Conservation (phyloP, 2,329 filamentous ascomycete species). For the Talaromyces marneffei region DNA sequence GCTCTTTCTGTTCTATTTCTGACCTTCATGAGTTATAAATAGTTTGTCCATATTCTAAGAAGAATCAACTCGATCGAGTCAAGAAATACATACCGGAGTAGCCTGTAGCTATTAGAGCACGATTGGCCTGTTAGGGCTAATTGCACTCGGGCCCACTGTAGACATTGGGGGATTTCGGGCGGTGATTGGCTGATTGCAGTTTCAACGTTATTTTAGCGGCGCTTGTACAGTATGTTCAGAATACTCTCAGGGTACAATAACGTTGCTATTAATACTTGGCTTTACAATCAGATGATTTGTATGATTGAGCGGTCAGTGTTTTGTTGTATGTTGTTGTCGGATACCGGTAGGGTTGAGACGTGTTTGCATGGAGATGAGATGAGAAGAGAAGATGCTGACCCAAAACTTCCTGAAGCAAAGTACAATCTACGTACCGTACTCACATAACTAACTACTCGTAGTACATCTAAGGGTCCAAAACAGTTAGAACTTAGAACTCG, state of each 20-base stretch:
- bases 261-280: background rate
- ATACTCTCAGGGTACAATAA: background rate
- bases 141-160: background rate
- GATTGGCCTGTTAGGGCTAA: slow-evolving; percentile 3
- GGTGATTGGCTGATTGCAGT: background rate
- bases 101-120: too few relatives aligned
- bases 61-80: background rate
- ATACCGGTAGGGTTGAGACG: background rate
- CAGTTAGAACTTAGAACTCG: background rate
- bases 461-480: background rate
- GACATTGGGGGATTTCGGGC: background rate
- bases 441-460: too few relatives aligned
- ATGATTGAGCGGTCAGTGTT: background rate
- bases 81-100: background rate
- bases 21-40: background rate
- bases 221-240: background rate
- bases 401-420: background rate
- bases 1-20: background rate
- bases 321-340: background rate
- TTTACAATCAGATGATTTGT: background rate
- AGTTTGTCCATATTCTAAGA: background rate
- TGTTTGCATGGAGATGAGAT: background rate
- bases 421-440: background rate
- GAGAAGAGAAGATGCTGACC: background rate
- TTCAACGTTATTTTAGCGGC: slow-evolving; percentile 1